phyloP scores from a whole-genome alignment of 176 grass and related monocot genomes.

The Ensete ventricosum region DNA sequence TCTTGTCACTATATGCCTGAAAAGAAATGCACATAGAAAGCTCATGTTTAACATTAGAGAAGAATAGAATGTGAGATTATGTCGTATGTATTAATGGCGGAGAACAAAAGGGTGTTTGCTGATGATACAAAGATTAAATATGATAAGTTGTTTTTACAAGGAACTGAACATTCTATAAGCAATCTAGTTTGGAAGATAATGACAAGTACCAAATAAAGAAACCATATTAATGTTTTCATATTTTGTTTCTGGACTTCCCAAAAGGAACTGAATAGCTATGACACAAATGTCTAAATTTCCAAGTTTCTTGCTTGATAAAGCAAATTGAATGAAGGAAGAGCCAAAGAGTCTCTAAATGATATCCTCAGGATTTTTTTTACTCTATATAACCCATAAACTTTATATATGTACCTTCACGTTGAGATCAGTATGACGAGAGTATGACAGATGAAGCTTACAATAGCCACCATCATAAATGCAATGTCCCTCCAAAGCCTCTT shows the following conservation, averaged over 20 bases:
- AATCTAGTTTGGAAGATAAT: no score
- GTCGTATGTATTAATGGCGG: not conserved
- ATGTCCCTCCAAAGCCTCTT: slow-evolving; percentile 91
- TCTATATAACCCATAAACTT: slow-evolving; percentile 24
- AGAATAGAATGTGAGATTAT: not conserved
- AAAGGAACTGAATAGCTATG: not conserved
- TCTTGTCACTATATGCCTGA: slow-evolving; percentile 92
- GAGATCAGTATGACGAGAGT: slow-evolving; percentile 99
- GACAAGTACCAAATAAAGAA: not conserved
- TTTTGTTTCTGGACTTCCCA: not conserved
- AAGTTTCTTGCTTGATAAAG: not conserved
- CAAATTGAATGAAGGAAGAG: not conserved
- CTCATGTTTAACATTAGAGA: not conserved
- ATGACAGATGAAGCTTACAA: slow-evolving; percentile 99
- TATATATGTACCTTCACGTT: slow-evolving; percentile 90
- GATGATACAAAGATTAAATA: not conserved
- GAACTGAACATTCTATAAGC: not conserved
- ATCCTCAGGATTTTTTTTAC: not conserved
- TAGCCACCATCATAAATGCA: slow-evolving; percentile 98
- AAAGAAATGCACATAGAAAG: slow-evolving; percentile 6
- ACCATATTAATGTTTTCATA: not conserved
- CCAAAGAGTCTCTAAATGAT: not conserved
- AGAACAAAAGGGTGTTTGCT: not conserved
- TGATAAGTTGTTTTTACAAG: not conserved
- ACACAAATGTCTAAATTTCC: not conserved